Base-by-base conservation (phyloP, 352 stramenopile species). In the Achlya hypogyna region DNA sequence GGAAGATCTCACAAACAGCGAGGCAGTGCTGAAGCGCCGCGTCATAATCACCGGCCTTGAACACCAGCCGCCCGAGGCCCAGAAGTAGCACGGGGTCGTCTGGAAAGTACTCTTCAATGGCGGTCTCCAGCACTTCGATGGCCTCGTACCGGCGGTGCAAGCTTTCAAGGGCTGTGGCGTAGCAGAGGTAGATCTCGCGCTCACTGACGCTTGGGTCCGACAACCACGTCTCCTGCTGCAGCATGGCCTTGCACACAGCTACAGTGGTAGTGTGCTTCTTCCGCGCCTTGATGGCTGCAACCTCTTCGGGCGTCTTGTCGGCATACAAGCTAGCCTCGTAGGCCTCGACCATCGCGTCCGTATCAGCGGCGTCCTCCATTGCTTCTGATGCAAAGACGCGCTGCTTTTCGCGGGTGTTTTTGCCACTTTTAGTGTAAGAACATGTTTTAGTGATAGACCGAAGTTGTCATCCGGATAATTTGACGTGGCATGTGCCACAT, bases 11-110 rank as follows among this genome's bases (percentile, higher is more conserved):
- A 28, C 59, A 53, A 43, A 72, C 52, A 29, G 47, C 16, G 35
- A 63, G 28, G 22, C 49, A 76, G 25, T 27, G 43, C 12, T 31
- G 18, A 23, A 76, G 47, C 51, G 68, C 60, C n/a, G 56, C 28
- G 45, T 70, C 14, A 51, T 74, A 70, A 22, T 40, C 32, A 42
- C 66, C 59, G 20, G 56, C 60, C 53, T 76, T 76, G 56, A 76
- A 76, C 23, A 70, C 66, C 53, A 76, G 47, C 47, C 72, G 72
- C 18, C 63, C 67, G 3, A 76, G 51, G 20, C 69, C 71, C 23
- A 76, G 32, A 20, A 56, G 53, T 8, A 75, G 60, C 60, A 40
- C 27, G 20, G 60, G 60, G 29, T 67, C 38, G 20, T 67, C 42
- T 12, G 49, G 2, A 16, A 58, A 49, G 28, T 58, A 45, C 38